These are phyloP conservation scores for Phaseolus coccineus DNA, from an alignment of 331 rosid genomes.

Conservation along the genomic window DNA sequence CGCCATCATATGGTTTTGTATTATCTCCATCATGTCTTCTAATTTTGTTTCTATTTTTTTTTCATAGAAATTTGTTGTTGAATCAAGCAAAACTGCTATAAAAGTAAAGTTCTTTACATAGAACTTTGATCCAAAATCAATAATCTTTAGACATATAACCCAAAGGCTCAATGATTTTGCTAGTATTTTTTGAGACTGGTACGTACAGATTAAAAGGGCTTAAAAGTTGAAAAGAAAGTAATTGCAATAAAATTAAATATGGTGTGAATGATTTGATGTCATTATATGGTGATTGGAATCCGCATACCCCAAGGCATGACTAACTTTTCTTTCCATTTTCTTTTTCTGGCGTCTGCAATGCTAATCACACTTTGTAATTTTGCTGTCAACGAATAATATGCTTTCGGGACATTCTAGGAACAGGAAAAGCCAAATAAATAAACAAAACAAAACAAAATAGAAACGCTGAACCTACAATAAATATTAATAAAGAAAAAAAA, in stretches of 20 bases:
- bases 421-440: conserved; percentile 3
- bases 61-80: too few relatives aligned
- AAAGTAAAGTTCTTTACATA: too few relatives aligned
- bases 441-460: background rate
- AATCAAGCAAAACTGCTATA: too few relatives aligned
- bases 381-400: background rate
- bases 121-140: too few relatives aligned
- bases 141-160: too few relatives aligned
- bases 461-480: conserved; percentile 8
- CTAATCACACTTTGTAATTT: background rate
- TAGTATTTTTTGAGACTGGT: background rate
- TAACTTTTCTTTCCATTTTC: conserved; percentile 14
- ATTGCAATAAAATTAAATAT: background rate
- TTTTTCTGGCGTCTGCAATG: background rate
- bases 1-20: too few relatives aligned
- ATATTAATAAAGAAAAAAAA: background rate
- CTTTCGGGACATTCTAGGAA: conserved; percentile 34
- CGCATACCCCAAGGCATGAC: conserved; percentile 19
- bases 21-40: background rate
- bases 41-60: background rate
- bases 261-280: conserved; percentile 26
- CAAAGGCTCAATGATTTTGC: background rate
- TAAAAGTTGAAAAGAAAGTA: background rate
- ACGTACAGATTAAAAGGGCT: background rate
- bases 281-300: conserved; percentile 25